Percentiles rank a stretch among this genome's conserved stretches.
These are phyloP conservation scores for Panicum miliaceum DNA, from an alignment of 176 grass and related monocot genomes.

Conservation along the genomic window DNA sequence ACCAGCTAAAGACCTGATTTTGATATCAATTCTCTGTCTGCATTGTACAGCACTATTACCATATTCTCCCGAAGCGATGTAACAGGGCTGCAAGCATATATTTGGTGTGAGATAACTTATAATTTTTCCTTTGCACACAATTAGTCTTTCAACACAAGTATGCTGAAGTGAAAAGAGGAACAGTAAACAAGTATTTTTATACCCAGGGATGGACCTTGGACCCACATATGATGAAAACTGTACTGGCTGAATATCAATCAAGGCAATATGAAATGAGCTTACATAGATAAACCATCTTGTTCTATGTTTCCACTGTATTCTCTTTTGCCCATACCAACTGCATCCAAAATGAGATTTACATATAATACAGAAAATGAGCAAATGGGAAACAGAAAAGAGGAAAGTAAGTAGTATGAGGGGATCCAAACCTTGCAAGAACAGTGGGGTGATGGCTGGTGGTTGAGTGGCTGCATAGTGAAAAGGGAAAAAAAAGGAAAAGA, in stretches of 20 bases:
- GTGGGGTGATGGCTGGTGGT: slow-evolving; percentile 8
- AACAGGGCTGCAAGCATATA: slow-evolving; percentile 45
- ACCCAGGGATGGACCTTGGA: neutral
- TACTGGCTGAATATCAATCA: neutral
- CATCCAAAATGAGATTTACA: neutral
- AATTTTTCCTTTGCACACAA: neutral
- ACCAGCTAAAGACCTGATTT: slow-evolving; percentile 40
- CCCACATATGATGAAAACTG: neutral
- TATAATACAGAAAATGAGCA: neutral
- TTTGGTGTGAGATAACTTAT: slow-evolving; percentile 13
- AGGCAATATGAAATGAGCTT: slow-evolving; percentile 24
- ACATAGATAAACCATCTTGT: slow-evolving; percentile 47
- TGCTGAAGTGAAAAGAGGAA: neutral
- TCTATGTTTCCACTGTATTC: slow-evolving; percentile 51
- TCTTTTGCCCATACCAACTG: slow-evolving; percentile 44
- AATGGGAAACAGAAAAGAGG: neutral
- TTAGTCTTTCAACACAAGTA: neutral
- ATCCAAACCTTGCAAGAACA: slow-evolving; percentile 53
- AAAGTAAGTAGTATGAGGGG: neutral
- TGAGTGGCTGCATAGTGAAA: slow-evolving; percentile 32
- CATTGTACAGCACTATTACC: slow-evolving; percentile 45
- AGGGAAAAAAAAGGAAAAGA: neutral
- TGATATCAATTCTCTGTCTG: slow-evolving; percentile 41
- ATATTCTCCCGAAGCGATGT: slow-evolving; percentile 54
- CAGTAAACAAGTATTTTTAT: neutral